phyloP scores from a whole-genome alignment of 2,329 filamentous ascomycete species.

The Leptodontidium sp. region DNA sequence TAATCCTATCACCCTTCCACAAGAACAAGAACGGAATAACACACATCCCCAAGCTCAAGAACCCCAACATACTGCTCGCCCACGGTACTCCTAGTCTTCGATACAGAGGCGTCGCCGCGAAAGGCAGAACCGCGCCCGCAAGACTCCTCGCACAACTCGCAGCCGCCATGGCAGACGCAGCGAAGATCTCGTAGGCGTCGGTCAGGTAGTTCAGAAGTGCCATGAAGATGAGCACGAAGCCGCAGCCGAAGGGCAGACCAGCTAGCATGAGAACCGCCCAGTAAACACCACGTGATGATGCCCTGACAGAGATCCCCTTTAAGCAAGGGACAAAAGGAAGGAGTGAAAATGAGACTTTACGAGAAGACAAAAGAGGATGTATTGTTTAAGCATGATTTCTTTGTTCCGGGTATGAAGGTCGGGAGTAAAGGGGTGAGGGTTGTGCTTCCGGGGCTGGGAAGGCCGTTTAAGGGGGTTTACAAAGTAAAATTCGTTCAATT shows the following conservation, averaged over 20 bases:
- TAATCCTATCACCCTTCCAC: conserved; percentile 55
- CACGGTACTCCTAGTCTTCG: conserved; percentile 53
- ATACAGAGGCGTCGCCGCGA: conserved; percentile 57
- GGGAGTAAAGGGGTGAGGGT: too few species aligned
- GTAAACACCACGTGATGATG: conserved; percentile 33
- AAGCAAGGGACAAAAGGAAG: too few species aligned
- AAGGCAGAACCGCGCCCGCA: conserved; percentile 55
- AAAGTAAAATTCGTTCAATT: too few species aligned
- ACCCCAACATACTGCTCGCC: conserved; percentile 58
- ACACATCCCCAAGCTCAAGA: conserved; percentile 57
- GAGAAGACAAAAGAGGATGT: too few species aligned
- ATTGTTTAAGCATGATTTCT: too few species aligned
- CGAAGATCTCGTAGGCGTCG: conserved; percentile 64
- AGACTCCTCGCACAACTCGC: conserved; percentile 50
- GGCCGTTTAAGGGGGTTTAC: too few species aligned
- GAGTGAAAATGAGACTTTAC: too few species aligned
- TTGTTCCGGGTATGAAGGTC: too few species aligned
- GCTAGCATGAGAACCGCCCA: conserved; percentile 65
- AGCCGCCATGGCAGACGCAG: conserved; percentile 61
- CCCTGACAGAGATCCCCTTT: too few species aligned
- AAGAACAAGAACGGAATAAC: conserved; percentile 60
- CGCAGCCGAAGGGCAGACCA: conserved; percentile 61
- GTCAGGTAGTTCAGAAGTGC: conserved; percentile 67
- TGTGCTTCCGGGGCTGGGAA: too few species aligned
- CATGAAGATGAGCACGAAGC: conserved; percentile 64